Conservation (phyloP, 1,284 basidiomycete genomes). For the Cutaneotrichosporon sp. region DNA sequence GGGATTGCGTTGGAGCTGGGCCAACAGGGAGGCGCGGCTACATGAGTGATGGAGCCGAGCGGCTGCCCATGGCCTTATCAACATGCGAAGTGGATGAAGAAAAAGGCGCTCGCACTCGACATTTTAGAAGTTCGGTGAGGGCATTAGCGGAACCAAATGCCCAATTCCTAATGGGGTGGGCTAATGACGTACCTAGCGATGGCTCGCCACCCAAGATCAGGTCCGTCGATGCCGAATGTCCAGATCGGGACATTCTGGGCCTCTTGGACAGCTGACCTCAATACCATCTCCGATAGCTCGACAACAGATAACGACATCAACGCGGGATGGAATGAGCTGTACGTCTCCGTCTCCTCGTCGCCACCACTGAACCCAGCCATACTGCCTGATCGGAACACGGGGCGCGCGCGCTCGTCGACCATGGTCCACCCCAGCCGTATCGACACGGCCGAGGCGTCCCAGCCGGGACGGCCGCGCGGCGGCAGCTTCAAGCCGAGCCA, state of each 20-base stretch:
- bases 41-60: background rate
- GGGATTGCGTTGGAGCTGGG: constrained; percentile 25
- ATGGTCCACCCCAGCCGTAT: constrained; percentile 1
- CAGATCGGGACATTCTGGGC: too few species aligned
- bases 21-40: constrained; percentile 6
- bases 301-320: background rate
- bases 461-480: background rate
- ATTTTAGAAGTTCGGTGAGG: background rate
- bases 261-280: too few species aligned
- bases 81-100: background rate
- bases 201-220: too few species aligned
- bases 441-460: background rate
- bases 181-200: background rate
- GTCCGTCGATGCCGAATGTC: too few species aligned
- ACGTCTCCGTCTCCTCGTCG: background rate
- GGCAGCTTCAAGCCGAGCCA: background rate
- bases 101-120: background rate
- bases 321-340: constrained; percentile 16
- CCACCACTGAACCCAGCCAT: background rate
- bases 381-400: background rate
- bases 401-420: constrained; percentile 33
- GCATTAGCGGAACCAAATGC: constrained; percentile 6
- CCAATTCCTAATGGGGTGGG: background rate
- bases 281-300: too few species aligned
- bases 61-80: background rate